Evolutionary conservation across 129 eudicot species (phyloP), one percentile per base, ranked within the genome.

Genomic region (Artemisia tridentata): DNA sequence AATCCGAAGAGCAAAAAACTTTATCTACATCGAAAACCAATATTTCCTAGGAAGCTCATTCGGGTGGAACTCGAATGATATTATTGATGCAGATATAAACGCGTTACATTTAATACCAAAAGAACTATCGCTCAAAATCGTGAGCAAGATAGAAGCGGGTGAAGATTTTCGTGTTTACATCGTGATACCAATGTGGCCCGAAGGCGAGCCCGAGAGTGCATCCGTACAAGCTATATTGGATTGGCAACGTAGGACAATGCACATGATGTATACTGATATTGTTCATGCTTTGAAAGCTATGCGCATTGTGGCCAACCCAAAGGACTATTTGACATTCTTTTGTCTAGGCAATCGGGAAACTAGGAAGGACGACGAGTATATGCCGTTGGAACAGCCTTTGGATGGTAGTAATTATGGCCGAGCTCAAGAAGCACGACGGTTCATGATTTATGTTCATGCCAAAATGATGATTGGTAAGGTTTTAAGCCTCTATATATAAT

Each of bases 151-250:
- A 19, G 97, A 91, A 74, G 85, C 83, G 21, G 92, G 86, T 38
- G 96, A 91, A 78, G 75, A 83, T 31, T 91, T 91, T 18, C 65
- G 82, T 14, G 97, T 88, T 11, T 91, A 91, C 15, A 54, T 88
- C 19, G 96, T 91, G 41, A 38, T 91, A 25, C 97, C 97, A 0
- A 91, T 91, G 97, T 91, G 97, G 97, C 97, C 97, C 3, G 97
- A 91, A 61, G 97, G 97, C 5, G 52, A 68, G 11, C 97, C 97
- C 0, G 97, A 86, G 50, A 81, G 86, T 47, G 73, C 82, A 17
- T 82, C 92, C 0, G 97, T 91, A 0, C 97, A 91, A 55, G 96
- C 84, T 0, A 91, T 88, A 57, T 61, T 91, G 18, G 82, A 88
- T 56, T 91, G 97, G 97, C 97, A 91, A 73, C 75, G 79, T 77